These are phyloP conservation scores for Cladophialophora bantiana DNA, from an alignment of 2,329 filamentous ascomycete genomes.

Conservation along the genomic window DNA sequence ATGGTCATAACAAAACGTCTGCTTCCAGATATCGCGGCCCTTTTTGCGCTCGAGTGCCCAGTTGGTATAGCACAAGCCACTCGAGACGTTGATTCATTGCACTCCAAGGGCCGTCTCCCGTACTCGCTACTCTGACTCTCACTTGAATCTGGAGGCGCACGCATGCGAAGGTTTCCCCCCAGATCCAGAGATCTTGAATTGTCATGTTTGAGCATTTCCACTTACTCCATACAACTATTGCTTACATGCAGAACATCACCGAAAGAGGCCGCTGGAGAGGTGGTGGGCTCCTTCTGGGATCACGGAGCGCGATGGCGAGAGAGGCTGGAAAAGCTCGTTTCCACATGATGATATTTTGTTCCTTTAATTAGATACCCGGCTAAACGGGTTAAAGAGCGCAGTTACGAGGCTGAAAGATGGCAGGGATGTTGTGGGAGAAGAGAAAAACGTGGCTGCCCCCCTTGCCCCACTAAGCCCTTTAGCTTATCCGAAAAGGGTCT, in stretches of 20 bases:
- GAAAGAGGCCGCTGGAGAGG: not conserved
- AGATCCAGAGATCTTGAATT: not conserved
- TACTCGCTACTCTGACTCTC: not conserved
- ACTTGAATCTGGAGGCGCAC: not conserved
- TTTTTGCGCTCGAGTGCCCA: not conserved
- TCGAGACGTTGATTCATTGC: not conserved
- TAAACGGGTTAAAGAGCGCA: not conserved
- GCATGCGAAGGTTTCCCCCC: not conserved
- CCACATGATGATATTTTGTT: constrained; percentile 3
- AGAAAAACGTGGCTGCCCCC: not conserved
- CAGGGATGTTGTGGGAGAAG: constrained; percentile 1
- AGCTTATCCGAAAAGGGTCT: not conserved
- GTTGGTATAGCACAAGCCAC: not conserved
- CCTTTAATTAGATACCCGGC: not conserved
- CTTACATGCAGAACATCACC: not conserved
- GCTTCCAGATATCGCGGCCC: too few species aligned
- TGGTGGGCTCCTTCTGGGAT: not conserved
- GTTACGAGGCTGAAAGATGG: constrained; percentile 6
- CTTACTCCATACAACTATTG: not conserved
- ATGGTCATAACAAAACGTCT: too few species aligned
- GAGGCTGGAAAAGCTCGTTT: not conserved
- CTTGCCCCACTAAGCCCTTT: not conserved
- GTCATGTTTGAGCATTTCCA: not conserved
- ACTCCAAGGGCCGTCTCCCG: not conserved
- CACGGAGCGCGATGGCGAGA: not conserved